Percentiles rank a stretch among this genome's conserved stretches.
Evolutionary conservation across 2,329 filamentous ascomycete species (phyloP).

Genomic region (Diaporthe eres): DNA sequence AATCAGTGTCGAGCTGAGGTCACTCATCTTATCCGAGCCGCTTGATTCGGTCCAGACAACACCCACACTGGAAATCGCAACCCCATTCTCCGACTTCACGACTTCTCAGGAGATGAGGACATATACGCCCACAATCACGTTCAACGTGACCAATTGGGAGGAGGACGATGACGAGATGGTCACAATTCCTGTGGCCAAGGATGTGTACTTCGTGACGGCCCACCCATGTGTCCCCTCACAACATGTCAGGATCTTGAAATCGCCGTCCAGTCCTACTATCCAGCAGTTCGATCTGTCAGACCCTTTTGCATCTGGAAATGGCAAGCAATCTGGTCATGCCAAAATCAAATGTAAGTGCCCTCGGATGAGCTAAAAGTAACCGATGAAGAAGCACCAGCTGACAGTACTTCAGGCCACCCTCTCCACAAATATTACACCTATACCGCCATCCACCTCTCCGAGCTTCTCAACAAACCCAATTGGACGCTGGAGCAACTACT

Average conservation of each 20-base stretch:
- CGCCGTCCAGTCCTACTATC: constrained; percentile 71
- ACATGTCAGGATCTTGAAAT: constrained; percentile 70
- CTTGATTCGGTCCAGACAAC: constrained; percentile 61
- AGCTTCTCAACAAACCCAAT: constrained; percentile 64
- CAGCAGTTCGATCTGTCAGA: constrained; percentile 69
- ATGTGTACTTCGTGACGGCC: constrained; percentile 76
- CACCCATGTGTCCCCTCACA: constrained; percentile 74
- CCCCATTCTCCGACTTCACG: constrained; percentile 54
- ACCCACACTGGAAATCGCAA: constrained; percentile 56
- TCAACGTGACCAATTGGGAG: constrained; percentile 58
- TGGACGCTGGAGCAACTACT: constrained; percentile 64
- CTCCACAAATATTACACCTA: constrained; percentile 75
- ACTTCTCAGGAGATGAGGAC: constrained; percentile 51
- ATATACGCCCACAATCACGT: constrained; percentile 58
- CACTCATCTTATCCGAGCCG: constrained; percentile 63
- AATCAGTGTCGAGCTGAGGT: constrained; percentile 64
- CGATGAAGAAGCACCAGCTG: background rate
- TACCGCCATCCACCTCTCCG: constrained; percentile 70
- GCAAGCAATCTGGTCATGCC: constrained; percentile 61
- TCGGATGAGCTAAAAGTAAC: too few relatives aligned
- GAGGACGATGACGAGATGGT: constrained; percentile 56
- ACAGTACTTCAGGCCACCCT: constrained; percentile 65
- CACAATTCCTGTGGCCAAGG: constrained; percentile 65
- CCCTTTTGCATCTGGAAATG: constrained; percentile 52
- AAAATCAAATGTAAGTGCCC: constrained; percentile 61